These are phyloP conservation scores for Geranium rotundifolium DNA, from an alignment of 345 rosid species.

Conservation along the genomic window DNA sequence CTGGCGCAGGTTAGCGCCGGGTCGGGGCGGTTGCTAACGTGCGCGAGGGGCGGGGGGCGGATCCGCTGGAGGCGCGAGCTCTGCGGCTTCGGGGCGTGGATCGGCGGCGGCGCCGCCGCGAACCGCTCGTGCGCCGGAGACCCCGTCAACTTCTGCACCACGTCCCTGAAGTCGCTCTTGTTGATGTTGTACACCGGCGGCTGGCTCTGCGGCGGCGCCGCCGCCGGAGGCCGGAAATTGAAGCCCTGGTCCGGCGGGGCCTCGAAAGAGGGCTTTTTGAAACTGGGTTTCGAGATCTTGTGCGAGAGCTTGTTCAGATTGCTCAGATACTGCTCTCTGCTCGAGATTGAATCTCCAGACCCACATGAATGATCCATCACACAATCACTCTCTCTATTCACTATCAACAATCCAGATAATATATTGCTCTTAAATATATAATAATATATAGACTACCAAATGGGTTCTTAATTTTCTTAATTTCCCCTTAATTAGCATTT, in stretches of 20 bases:
- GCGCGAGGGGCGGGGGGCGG: conserved; percentile 83
- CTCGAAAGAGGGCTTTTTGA: conserved; percentile 35
- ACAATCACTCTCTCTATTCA: conserved; percentile 7
- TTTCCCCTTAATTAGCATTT: too few species aligned
- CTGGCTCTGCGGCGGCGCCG: conserved; percentile 40
- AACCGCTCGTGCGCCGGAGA: conserved; percentile 75
- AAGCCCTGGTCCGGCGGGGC: neutral
- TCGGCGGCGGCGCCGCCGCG: conserved; percentile 70
- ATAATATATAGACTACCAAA: neutral
- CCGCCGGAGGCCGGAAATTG: conserved; percentile 6
- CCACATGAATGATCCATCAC: conserved; percentile 48
- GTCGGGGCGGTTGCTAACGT: conserved; percentile 62
- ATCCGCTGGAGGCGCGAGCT: conserved; percentile 84
- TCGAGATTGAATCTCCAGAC: conserved; percentile 32
- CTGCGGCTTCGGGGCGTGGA: conserved; percentile 57
- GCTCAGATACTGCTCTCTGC: conserved; percentile 38
- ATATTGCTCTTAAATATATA: neutral
- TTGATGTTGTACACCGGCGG: conserved; percentile 94
- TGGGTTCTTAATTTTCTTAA: neutral
- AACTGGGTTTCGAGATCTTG: conserved; percentile 56
- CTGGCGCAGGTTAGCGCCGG: conserved; percentile 27
- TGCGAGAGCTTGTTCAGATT: conserved; percentile 80
- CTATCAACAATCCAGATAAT: neutral
- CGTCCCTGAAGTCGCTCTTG: conserved; percentile 81
- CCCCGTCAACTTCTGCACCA: conserved; percentile 92